Evolutionary conservation across 441 rosid genomes (phyloP).

Genomic region (Geranium incanum): DNA sequence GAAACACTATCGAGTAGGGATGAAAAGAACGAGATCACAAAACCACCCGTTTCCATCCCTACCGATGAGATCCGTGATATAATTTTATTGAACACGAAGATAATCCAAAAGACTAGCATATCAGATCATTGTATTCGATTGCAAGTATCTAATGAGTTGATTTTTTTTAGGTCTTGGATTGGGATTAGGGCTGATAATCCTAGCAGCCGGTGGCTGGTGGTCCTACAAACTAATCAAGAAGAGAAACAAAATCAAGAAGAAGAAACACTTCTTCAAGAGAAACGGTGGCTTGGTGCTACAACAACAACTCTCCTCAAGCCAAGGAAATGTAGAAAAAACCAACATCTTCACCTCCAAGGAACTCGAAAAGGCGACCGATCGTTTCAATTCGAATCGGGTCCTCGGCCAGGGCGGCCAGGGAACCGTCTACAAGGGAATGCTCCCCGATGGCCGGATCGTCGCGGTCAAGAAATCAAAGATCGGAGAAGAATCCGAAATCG

Average conservation of each 20-base stretch:
- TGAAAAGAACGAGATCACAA: too few species aligned
- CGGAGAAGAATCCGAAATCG: neutral
- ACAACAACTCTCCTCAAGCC: neutral
- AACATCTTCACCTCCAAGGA: neutral
- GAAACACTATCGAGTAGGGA: too few species aligned
- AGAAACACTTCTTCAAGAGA: neutral
- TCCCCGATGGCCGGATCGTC: neutral
- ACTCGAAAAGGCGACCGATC: neutral
- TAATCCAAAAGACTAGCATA: too few species aligned
- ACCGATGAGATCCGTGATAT: too few species aligned
- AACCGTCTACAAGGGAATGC: constrained; percentile 5
- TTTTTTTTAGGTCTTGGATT: neutral
- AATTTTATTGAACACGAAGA: too few species aligned
- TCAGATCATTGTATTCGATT: too few species aligned
- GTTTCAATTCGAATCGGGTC: constrained; percentile 6
- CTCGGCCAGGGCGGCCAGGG: constrained; percentile 3
- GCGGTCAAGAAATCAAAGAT: constrained; percentile 3
- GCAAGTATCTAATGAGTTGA: neutral
- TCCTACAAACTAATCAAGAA: neutral
- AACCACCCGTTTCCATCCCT: too few species aligned
- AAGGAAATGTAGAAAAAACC: neutral
- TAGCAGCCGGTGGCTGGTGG: constrained; percentile 5
- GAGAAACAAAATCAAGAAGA: neutral
- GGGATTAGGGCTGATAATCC: neutral
- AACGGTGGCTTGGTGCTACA: constrained; percentile 5